Base-by-base conservation (phyloP, 257 asterid species). In the Striga asiatica region DNA sequence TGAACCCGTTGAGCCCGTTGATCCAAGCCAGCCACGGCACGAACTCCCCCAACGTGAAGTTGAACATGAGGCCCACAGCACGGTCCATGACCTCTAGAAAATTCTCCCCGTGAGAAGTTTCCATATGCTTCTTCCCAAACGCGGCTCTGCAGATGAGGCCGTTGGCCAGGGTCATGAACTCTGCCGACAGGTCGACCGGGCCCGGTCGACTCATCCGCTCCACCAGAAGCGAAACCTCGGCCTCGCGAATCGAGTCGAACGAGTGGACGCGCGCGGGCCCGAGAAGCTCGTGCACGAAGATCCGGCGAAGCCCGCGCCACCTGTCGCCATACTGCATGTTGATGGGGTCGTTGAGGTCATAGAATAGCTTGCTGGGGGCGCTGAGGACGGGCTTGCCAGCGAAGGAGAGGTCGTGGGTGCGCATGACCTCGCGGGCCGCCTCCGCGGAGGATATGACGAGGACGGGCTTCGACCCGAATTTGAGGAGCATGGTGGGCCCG, bases 391-490 rank as follows among this genome's bases (percentile, higher is more conserved):
- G 67, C 49, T 18, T 50, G 39, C 24, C 49, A 0, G 72, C 41
- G 18, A 66, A 66, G 50, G 60, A 21, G 37, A 66, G 50, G 27
- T 66, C 71, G 17, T 45, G 62, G 4, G 66, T 66, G 42, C 45
- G 51, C 23, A 59, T 3, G 14, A 66, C 31, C 50, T 66, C 62
- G 9, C 34, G 31, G 14, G 66, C 66, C 1, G 6, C 43, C 1
- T 59, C 24, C 3, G 66, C 69, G 6, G 76, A 71, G 3, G 76
- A 71, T n/a, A 71, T 32, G 1, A 71, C 14, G 24, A 71, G 56
- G 2, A 41, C 22, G 0, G 71, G 67, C 14, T 42, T 58, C 8
- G 35, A 22, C 14, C 75, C 75, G 10, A 70, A 18, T 5, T 45
- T 66, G 18, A 70, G 63, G 22, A 47, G 66, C 76, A 71, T 71